Conservation (phyloP, 1,284 basidiomycete genomes). For the Ustilago trichophora region DNA sequence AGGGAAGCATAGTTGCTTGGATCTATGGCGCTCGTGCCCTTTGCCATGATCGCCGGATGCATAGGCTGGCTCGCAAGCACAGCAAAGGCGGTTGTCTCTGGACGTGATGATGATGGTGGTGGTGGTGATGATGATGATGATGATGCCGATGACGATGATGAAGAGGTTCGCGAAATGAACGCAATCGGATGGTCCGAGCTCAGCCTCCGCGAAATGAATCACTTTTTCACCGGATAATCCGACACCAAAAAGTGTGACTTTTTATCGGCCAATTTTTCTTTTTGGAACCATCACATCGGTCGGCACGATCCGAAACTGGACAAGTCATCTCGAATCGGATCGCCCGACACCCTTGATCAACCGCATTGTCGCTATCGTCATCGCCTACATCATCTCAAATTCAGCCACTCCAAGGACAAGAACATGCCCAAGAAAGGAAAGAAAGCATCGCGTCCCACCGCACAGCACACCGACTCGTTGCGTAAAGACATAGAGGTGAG, state of each 20-base stretch:
- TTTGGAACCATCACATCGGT: no score
- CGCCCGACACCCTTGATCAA: no score
- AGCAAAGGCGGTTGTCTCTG: no score
- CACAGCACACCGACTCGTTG: slow-evolving; percentile 21
- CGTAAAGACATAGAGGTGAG: slow-evolving; percentile 35
- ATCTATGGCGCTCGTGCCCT: slow-evolving; percentile 46
- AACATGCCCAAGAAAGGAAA: slow-evolving; percentile 45
- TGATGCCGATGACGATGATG: background rate
- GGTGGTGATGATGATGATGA: background rate
- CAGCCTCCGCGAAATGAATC: background rate
- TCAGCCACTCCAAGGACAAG: no score
- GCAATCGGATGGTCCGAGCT: slow-evolving; percentile 21
- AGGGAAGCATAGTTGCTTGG: slow-evolving; percentile 53
- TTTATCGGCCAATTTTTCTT: no score
- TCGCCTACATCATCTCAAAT: no score
- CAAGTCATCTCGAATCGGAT: no score
- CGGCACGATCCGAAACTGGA: no score
- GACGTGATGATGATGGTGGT: background rate
- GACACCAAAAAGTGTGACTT: no score
- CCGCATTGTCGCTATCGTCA: no score
- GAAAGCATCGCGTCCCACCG: slow-evolving; percentile 19
- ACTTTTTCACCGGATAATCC: no score
- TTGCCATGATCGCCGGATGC: slow-evolving; percentile 21
- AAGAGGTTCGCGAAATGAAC: background rate
- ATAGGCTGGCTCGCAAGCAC: no score